Base-by-base conservation (phyloP, 495 filamentous ascomycete genomes). In the Apiosordaria backusii region DNA sequence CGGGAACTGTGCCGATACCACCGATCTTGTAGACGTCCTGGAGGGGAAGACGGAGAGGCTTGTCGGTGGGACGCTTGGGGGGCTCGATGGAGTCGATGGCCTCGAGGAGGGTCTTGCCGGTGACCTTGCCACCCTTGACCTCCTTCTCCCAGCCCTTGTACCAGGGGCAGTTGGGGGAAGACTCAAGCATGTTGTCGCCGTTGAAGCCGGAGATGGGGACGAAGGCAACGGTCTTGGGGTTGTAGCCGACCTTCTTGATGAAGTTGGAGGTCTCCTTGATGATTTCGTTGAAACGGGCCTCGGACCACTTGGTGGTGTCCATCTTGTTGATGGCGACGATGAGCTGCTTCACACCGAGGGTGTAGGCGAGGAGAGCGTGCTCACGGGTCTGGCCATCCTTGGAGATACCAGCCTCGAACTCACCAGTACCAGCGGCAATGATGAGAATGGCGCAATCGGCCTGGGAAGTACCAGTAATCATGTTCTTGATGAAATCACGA, bases 401-500 rank as follows among this genome's bases (percentile, higher is more conserved):
- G 89, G 95, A 99, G 90, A 99, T 99, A 98, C 95, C 95, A 90
- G 95, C 95, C 89, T 99, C 95, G 88, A 99, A 99, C 87, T 99
- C 95, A 97, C 95, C 95, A 91, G 93, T 97, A 85, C 95, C 95
- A 77, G 95, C 93, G 75, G 94, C 95, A 84, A 99, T 99, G 86
- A 99, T 98, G 88, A 99, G 94, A 83, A 99, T 91, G 76, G 96
- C 95, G 84, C 93, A 98, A 79, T 99, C 95, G 77, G 96, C 96
- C 88, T 97, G 95, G 79, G 95, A 98, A 76, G 95, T 98, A 91
- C 95, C 95, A 85, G 95, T 98, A 87, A 98, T 99, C 95, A 99
- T 99, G 91, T 97, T 97, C 95, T 99, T 99, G 91, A 99, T 99
- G 86, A 99, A 99, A 80, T 99, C 95, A 92, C 95, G 95, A 85